phyloP scores from a whole-genome alignment of 805 yeast genomes.

The Millerozyma acaciae region DNA sequence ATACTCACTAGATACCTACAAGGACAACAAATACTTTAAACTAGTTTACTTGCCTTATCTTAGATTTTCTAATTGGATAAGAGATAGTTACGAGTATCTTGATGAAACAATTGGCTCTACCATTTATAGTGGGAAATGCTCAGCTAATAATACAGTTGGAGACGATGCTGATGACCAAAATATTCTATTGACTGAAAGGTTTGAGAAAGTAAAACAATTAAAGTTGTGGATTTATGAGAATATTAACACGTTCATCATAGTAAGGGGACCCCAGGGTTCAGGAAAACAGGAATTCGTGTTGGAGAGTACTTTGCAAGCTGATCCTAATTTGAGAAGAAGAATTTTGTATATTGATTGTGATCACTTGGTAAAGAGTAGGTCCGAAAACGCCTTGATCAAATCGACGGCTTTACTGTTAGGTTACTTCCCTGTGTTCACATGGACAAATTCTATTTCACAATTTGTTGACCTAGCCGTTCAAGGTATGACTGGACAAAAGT shows the following conservation, averaged over 20 bases:
- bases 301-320: constrained; percentile 57
- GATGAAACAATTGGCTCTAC: constrained; percentile 20
- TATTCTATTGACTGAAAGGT: constrained; percentile 67
- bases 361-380: constrained; percentile 63
- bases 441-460: constrained; percentile 77
- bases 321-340: constrained; percentile 41
- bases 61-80: constrained; percentile 22
- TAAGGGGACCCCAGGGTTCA: constrained; percentile 93
- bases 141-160: constrained; percentile 10
- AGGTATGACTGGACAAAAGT: constrained; percentile 90
- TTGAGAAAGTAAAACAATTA: constrained; percentile 62
- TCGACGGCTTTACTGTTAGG: constrained; percentile 76
- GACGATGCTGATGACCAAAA: constrained; percentile 23
- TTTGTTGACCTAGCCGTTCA: constrained; percentile 83
- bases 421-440: constrained; percentile 89
- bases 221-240: constrained; percentile 82
- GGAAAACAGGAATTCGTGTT: constrained; percentile 82
- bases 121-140: constrained; percentile 11
- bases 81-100: constrained; percentile 31
- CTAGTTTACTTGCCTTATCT: constrained; percentile 25
- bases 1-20: constrained; percentile 49
- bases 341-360: constrained; percentile 79
- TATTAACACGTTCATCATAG: constrained; percentile 82
- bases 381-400: constrained; percentile 64
- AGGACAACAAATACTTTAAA: constrained; percentile 27